Conservation (phyloP, 208 protist genomes). For the Zelonia costaricensis region DNA sequence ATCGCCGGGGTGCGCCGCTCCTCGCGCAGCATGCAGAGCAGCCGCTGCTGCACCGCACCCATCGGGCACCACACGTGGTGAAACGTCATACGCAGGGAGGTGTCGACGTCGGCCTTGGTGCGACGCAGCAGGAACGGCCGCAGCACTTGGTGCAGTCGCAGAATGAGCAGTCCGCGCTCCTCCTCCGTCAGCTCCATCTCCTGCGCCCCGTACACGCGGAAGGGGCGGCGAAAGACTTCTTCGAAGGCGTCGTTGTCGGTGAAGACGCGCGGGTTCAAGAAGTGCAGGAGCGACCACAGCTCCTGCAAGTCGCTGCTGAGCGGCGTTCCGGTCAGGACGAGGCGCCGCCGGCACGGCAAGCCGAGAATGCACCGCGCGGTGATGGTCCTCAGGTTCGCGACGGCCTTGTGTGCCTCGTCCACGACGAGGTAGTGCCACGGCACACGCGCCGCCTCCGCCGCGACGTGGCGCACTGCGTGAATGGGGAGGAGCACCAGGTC, state of each 20-base stretch:
- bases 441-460: constrained; percentile 24
- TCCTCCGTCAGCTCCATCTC: constrained; percentile 59
- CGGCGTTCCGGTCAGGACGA: constrained; percentile 96
- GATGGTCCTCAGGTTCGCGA: constrained; percentile 53
- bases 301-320: constrained; percentile 99
- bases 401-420: constrained; percentile 82
- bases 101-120: constrained; percentile 94
- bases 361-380: constrained; percentile 40
- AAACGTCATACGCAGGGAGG: constrained; percentile 90
- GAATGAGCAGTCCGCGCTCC: constrained; percentile 64
- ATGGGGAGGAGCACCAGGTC: constrained; percentile 57
- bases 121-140: constrained; percentile 96
- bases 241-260: constrained; percentile 92
- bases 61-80: constrained; percentile 50
- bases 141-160: constrained; percentile 92
- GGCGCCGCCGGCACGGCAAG: constrained; percentile 44
- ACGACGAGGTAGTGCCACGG: constrained; percentile 70
- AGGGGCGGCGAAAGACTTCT: constrained; percentile 78
- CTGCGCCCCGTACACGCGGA: constrained; percentile 43
- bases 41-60: constrained; percentile 45
- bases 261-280: constrained; percentile 96
- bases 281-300: constrained; percentile 98
- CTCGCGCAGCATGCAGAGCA: constrained; percentile 68
- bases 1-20: constrained; percentile 29
- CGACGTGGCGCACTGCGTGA: constrained; percentile 30